Percentiles rank a stretch among this genome's conserved stretches.
Evolutionary conservation across 2,329 filamentous ascomycete species (phyloP).

Genomic region (Huntiella bhutanensis): DNA sequence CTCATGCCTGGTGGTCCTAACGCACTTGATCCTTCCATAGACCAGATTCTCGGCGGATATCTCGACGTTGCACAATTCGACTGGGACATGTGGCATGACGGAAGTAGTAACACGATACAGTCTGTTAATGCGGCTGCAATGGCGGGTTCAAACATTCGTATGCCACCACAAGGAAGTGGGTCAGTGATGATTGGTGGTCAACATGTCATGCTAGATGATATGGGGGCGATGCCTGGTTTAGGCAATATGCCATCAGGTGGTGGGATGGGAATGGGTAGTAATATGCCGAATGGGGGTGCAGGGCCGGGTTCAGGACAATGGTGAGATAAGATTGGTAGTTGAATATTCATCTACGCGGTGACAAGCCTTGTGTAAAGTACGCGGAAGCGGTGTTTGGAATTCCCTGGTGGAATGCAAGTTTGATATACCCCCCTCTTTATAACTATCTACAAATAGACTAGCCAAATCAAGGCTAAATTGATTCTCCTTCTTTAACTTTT

Average conservation of each 20-base stretch:
- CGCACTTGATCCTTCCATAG: conserved; percentile 17
- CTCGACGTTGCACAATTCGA: conserved; percentile 25
- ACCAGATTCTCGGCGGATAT: conserved; percentile 26
- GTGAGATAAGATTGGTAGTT: too few relatives aligned
- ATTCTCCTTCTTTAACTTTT: too few relatives aligned
- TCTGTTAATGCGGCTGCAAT: conserved; percentile 1
- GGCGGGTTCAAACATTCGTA: neutral
- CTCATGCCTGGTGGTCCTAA: neutral
- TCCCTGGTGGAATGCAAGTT: too few relatives aligned
- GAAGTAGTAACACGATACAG: neutral
- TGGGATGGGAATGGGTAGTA: conserved; percentile 4
- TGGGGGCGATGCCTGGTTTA: conserved; percentile 7
- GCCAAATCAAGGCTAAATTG: too few relatives aligned
- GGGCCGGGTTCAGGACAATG: too few relatives aligned
- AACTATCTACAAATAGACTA: too few relatives aligned
- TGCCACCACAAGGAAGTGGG: neutral
- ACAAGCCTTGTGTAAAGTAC: neutral
- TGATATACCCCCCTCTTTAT: too few relatives aligned
- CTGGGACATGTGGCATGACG: conserved; percentile 26
- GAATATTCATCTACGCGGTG: too few relatives aligned
- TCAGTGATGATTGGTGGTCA: conserved; percentile 4
- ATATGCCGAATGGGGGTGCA: neutral
- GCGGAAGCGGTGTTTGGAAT: too few relatives aligned
- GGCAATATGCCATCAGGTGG: conserved; percentile 7
- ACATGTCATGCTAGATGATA: neutral